Conservation (phyloP, 2,329 filamentous ascomycete genomes). For the Chalaropsis thielavioides region DNA sequence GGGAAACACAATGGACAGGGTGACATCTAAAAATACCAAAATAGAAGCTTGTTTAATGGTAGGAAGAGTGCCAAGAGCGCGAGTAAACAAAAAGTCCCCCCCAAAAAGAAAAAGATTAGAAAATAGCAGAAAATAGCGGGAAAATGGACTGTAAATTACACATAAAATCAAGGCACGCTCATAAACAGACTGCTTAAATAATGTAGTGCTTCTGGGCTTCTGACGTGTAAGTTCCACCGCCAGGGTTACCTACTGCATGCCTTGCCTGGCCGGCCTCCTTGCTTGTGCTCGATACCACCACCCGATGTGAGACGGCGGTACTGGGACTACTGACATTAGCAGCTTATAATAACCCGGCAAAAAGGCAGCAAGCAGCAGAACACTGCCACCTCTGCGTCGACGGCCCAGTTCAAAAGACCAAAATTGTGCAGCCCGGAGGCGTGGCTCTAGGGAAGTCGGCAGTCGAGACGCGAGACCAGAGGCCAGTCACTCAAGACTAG, state of each 20-base stretch:
- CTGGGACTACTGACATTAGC: neutral
- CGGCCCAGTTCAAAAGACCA: neutral
- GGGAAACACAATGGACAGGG: neutral
- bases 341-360: no score
- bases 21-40: neutral
- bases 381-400: neutral
- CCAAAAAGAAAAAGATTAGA: neutral
- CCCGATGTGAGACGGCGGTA: no score
- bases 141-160: neutral
- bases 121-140: neutral
- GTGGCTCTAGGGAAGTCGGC: neutral
- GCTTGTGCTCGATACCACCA: neutral
- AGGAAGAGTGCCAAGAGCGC: neutral
- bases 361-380: neutral
- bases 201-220: no score
- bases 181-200: no score
- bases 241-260: neutral
- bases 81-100: neutral
- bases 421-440: neutral
- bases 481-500: neutral
- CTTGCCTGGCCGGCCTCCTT: neutral
- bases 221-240: neutral
- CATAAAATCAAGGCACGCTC: no score
- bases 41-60: slow-evolving; percentile 2
- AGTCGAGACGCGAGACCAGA: neutral